Conservation (phyloP, 2,329 filamentous ascomycete genomes). For the Mollisiaceae sp. region DNA sequence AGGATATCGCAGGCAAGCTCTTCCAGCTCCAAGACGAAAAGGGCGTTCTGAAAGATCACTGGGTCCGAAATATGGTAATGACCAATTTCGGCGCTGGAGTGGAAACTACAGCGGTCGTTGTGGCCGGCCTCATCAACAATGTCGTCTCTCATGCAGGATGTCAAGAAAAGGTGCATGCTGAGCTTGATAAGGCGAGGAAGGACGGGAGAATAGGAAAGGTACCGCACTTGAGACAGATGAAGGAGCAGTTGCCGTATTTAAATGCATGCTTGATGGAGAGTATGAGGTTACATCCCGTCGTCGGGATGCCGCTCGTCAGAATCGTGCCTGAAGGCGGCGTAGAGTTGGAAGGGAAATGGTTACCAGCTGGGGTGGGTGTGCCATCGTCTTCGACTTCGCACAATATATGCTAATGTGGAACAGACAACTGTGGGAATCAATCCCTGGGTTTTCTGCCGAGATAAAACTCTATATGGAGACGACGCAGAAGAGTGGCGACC, state of each 20-base stretch:
- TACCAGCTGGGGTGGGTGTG: slow-evolving; percentile 54
- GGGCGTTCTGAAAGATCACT: slow-evolving; percentile 19
- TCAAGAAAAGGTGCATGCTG: slow-evolving; percentile 39
- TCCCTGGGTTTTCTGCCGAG: slow-evolving; percentile 45
- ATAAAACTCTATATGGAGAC: slow-evolving; percentile 53
- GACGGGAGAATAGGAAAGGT: slow-evolving; percentile 21
- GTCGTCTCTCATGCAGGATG: slow-evolving; percentile 30
- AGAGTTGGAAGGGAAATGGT: slow-evolving; percentile 36
- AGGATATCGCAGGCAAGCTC: slow-evolving; percentile 22
- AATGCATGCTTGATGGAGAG: slow-evolving; percentile 54
- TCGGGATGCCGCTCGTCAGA: slow-evolving; percentile 51
- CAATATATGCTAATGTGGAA: background rate
- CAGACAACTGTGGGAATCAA: slow-evolving; percentile 55
- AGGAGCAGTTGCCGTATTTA: slow-evolving; percentile 48
- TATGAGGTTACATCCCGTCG: slow-evolving; percentile 51
- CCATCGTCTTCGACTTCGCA: background rate
- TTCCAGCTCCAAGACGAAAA: slow-evolving; percentile 19
- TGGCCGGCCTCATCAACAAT: slow-evolving; percentile 33
- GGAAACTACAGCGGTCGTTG: slow-evolving; percentile 52
- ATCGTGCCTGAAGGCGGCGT: slow-evolving; percentile 42
- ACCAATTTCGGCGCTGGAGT: slow-evolving; percentile 47
- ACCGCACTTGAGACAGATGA: slow-evolving; percentile 23
- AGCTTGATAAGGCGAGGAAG: slow-evolving; percentile 38
- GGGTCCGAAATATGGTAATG: slow-evolving; percentile 16
- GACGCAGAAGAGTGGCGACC: slow-evolving; percentile 59